Base-by-base conservation (phyloP, 176 grass and related monocot species). In the maize (Zea mays) region DNA sequence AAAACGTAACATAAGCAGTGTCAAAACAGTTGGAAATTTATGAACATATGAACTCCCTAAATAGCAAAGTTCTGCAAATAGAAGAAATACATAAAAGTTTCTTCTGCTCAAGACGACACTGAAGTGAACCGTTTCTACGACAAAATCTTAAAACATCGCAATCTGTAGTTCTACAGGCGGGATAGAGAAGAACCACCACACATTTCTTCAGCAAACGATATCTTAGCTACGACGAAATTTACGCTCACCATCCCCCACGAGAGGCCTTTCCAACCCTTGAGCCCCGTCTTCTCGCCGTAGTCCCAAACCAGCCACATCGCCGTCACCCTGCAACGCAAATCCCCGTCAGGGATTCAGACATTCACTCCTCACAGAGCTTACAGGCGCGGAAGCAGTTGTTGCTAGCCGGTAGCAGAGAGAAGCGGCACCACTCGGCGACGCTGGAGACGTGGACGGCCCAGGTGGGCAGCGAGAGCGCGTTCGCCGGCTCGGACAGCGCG, bases 381-480 rank as follows among this genome's bases (percentile, higher is more conserved):
- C 55, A 39, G 1, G 5, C 7, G 21, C 45, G 1, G 40, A 74
- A 65, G 41, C 40, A 65, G 2, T 20, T 2, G 38, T 4, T 39
- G 55, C n/a, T 10, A 43, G 48, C 7, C 12, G n/a, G 13, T 42
- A 36, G 81, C 13, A 17, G 56, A 17, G 36, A 17, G 38, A 62
- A 6, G 21, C 56, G 4, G 55, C 78, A 94, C 92, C 96, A 98
- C 71, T 98, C 96, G 60, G 79, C 71, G 82, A 98, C 95, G 86
- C 91, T 94, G 83, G 95, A 98, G 48, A 98, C 85, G 78, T 98
- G 95, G 73, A 98, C 71, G 43, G 85, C 83, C 96, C 92, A 98
- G 58, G 96, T 98, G 80, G 96, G 96, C 38, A 98, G 78, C 13
- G 92, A 94, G 17, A 98, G 92, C 61, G 96, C 89, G 81, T 98